Percentiles rank a stretch among this genome's conserved stretches.
These are phyloP conservation scores for Tylopilus balloui DNA, from an alignment of 768 basidiomycete genomes.

Conservation along the genomic window DNA sequence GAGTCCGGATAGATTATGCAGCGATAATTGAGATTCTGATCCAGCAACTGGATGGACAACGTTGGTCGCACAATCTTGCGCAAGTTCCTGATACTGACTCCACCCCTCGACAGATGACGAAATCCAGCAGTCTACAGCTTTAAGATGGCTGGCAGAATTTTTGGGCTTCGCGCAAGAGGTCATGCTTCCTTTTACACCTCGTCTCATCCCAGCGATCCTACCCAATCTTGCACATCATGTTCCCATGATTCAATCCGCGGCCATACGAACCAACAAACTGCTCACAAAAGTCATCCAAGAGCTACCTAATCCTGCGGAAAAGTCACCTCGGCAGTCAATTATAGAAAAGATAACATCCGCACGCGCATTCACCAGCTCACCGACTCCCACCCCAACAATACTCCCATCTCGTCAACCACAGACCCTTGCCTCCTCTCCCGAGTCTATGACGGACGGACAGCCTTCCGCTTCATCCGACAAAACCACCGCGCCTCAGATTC, in stretches of 20 bases:
- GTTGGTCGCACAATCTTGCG: slow-evolving; percentile 42
- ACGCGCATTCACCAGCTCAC: slow-evolving; percentile 47
- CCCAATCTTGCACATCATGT: slow-evolving; percentile 94
- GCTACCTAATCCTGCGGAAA: slow-evolving; percentile 69
- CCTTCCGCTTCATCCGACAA: slow-evolving; percentile 34
- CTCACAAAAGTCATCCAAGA: slow-evolving; percentile 82
- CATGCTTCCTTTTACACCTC: slow-evolving; percentile 91
- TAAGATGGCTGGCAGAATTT: slow-evolving; percentile 91
- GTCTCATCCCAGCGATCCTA: slow-evolving; percentile 87
- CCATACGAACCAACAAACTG: slow-evolving; percentile 79
- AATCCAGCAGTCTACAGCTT: slow-evolving; percentile 91
- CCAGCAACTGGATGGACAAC: slow-evolving; percentile 77
- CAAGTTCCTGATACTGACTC: slow-evolving; percentile 2
- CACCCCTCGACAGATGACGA: slow-evolving; percentile 59
- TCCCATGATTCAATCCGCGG: slow-evolving; percentile 81
- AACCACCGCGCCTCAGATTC: slow-evolving; percentile 34
- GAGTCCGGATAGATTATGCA: slow-evolving; percentile 84
- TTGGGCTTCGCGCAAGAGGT: slow-evolving; percentile 83
- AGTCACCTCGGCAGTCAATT: slow-evolving; percentile 21
- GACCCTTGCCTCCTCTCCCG: slow-evolving; percentile 43
- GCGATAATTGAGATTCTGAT: slow-evolving; percentile 93
- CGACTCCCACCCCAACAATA: slow-evolving; percentile 41
- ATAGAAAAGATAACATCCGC: slow-evolving; percentile 31
- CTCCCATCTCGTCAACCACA: slow-evolving; percentile 45
- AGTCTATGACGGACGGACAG: slow-evolving; percentile 36